Evolutionary conservation across 2,329 filamentous ascomycete genomes (phyloP).

Genomic region (Colletotrichum sp.): DNA sequence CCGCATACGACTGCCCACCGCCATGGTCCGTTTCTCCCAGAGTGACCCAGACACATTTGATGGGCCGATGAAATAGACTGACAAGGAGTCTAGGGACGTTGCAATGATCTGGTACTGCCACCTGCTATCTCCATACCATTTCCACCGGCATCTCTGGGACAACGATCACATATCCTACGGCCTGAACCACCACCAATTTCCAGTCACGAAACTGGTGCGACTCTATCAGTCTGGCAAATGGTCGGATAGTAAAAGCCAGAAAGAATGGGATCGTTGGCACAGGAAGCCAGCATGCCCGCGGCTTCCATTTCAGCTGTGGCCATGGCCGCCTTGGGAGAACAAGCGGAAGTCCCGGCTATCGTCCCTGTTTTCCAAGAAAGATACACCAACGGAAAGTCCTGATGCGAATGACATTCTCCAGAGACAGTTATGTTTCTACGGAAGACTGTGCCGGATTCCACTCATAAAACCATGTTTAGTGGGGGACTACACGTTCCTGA

Average conservation of each 20-base stretch:
- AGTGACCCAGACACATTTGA: background rate
- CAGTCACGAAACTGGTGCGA: background rate
- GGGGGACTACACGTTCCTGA: conserved; percentile 8
- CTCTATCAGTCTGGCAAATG: conserved; percentile 9
- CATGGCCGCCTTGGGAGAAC: conserved; percentile 1
- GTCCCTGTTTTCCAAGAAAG: background rate
- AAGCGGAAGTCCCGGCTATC: background rate
- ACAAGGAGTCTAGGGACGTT: conserved; percentile 12
- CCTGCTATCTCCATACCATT: conserved; percentile 16
- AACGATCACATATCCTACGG: conserved; percentile 10
- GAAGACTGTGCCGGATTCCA: background rate
- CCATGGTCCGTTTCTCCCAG: conserved; percentile 6
- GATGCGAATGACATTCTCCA: background rate
- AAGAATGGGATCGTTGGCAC: conserved; percentile 16
- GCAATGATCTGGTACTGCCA: conserved; percentile 26
- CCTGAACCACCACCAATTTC: conserved; percentile 23
- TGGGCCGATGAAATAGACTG: background rate
- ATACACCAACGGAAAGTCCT: background rate
- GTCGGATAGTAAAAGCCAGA: conserved; percentile 2
- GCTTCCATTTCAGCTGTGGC: conserved; percentile 20
- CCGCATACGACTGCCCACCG: conserved; percentile 21
- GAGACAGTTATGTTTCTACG: background rate
- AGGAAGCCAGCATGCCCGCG: background rate
- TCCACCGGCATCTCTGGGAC: conserved; percentile 22
- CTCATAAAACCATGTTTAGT: background rate